Percentiles rank a stretch among this genome's conserved stretches.
phyloP scores from a whole-genome alignment of 805 yeast genomes.

The Tetrapisispora taiwanensis region DNA sequence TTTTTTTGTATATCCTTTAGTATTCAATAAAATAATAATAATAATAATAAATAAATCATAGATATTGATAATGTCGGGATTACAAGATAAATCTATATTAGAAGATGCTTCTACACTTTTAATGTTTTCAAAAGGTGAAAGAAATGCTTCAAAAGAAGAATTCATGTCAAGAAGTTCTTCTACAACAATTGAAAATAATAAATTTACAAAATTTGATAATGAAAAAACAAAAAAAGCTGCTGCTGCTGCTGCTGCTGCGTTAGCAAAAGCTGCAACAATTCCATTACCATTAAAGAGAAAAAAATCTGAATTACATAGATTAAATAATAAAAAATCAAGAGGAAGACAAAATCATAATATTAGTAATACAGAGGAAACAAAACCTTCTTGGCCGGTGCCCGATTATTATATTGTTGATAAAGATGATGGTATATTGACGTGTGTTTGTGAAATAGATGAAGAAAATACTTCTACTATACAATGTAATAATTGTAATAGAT shows the following conservation, averaged over 20 bases:
- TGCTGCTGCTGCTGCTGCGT: constrained; percentile 67
- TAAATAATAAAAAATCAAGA: neutral
- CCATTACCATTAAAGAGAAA: constrained; percentile 46
- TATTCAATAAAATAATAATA: too few species aligned
- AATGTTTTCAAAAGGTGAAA: constrained; percentile 43
- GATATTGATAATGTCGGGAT: neutral
- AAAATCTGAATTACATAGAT: neutral
- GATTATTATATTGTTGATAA: constrained; percentile 56
- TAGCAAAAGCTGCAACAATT: constrained; percentile 71
- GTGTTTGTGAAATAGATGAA: constrained; percentile 77
- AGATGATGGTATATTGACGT: constrained; percentile 78
- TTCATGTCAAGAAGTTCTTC: neutral
- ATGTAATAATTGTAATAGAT: constrained; percentile 82
- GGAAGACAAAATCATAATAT: neutral
- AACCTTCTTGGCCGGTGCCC: constrained; percentile 23
- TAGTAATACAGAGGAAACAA: constrained; percentile 8
- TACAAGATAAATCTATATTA: constrained; percentile 26
- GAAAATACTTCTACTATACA: constrained; percentile 93
- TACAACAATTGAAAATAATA: neutral
- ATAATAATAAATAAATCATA: neutral
- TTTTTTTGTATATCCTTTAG: too few species aligned
- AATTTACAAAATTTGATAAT: neutral
- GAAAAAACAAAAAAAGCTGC: constrained; percentile 1
- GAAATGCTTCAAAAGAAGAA: neutral
- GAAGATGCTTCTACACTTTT: constrained; percentile 55